These are phyloP conservation scores for Ophiostoma himal-ulmi DNA, from an alignment of 2,329 filamentous ascomycete species.

Conservation along the genomic window DNA sequence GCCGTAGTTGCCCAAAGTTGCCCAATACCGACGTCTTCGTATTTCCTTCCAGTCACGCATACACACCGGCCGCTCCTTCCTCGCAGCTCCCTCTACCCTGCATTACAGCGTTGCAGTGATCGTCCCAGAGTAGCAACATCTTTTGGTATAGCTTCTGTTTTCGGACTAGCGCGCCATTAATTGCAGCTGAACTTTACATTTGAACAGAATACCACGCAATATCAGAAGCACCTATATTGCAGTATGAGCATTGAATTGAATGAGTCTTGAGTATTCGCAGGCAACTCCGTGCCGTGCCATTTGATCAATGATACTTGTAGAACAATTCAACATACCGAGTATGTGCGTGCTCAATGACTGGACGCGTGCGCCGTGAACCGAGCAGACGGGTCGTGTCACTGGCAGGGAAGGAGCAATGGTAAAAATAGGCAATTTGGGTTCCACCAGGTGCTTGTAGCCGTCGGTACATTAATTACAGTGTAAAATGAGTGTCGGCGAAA, in stretches of 20 bases:
- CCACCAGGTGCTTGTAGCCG: background rate
- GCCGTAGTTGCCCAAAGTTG: too few relatives aligned
- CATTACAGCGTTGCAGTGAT: background rate
- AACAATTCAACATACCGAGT: too few relatives aligned
- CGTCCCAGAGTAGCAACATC: slow-evolving; percentile 1
- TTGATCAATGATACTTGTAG: too few relatives aligned
- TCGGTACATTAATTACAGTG: background rate
- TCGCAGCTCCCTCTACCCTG: background rate
- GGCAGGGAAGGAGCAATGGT: background rate
- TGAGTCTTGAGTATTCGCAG: background rate
- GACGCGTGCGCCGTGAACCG: background rate
- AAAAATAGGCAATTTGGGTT: background rate
- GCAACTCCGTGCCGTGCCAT: background rate
- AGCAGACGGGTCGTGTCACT: background rate
- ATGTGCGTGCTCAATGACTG: background rate
- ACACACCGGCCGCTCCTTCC: background rate
- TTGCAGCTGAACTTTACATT: background rate
- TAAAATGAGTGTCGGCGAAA: background rate
- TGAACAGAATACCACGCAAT: background rate
- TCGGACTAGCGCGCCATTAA: background rate
- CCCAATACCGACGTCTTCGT: too few relatives aligned
- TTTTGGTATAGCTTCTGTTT: background rate
- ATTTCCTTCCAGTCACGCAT: too few relatives aligned
- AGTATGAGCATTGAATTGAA: background rate
- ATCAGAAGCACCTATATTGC: background rate